A percentile compares a stretch with the other conserved stretches of the same genome.
Conservation (phyloP, 2,329 filamentous ascomycete species). For the Pezicula radicicola region DNA sequence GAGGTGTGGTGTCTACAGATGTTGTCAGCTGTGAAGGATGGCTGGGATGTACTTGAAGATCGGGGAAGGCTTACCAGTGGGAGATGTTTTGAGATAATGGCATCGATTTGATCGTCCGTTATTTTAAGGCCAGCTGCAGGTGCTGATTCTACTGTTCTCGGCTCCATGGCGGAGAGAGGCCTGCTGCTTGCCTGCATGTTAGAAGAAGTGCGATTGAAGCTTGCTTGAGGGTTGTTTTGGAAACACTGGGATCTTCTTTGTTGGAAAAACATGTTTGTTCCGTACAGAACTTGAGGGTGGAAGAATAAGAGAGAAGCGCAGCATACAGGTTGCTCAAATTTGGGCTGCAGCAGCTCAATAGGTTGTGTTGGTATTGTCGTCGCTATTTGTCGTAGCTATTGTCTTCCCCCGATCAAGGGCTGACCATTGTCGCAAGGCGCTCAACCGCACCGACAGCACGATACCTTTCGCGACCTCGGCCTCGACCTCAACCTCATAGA, state of each 20-base stretch:
- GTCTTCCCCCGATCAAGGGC: slow-evolving; percentile 15
- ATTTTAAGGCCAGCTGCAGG: slow-evolving; percentile 8
- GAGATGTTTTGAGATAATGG: slow-evolving; percentile 17
- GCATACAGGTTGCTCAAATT: slow-evolving; percentile 2
- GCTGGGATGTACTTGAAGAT: background rate
- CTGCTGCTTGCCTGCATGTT: background rate
- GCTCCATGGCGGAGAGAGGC: slow-evolving; percentile 10
- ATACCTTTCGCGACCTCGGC: background rate
- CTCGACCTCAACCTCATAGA: slow-evolving; percentile 18
- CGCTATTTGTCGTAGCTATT: slow-evolving; percentile 6
- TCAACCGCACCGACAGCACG: slow-evolving; percentile 4
- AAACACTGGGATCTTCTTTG: too few species aligned
- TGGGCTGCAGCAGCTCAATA: background rate
- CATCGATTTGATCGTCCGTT: slow-evolving; percentile 20
- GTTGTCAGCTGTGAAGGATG: slow-evolving; percentile 8
- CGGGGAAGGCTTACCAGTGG: slow-evolving; percentile 19
- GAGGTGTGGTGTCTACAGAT: slow-evolving; percentile 22
- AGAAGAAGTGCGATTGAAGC: slow-evolving; percentile 2
- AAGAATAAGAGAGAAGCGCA: background rate
- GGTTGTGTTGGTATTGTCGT: slow-evolving; percentile 2
- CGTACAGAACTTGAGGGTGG: background rate
- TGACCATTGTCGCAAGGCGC: slow-evolving; percentile 22
- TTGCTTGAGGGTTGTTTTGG: background rate
- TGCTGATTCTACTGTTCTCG: slow-evolving; percentile 7
- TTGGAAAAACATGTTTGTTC: too few species aligned